Conservation (phyloP, 345 rosid species). For the Corymbia maculata region DNA sequence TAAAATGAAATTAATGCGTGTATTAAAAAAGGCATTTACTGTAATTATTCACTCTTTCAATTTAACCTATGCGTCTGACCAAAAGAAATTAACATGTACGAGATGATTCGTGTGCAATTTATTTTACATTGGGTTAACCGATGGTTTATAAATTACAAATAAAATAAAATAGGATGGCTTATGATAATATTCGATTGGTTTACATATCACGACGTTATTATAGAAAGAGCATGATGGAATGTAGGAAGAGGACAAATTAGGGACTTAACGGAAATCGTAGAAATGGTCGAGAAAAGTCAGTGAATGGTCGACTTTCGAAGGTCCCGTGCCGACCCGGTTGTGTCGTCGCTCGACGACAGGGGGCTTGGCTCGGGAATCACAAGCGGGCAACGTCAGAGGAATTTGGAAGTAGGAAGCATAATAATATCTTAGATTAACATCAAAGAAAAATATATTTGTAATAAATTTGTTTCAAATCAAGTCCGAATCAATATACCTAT, state of each 20-base stretch:
- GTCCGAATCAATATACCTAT: too few species aligned
- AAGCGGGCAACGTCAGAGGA: background rate
- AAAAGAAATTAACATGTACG: too few species aligned
- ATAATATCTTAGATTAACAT: rapidly evolving
- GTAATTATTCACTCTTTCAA: background rate
- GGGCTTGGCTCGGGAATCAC: background rate
- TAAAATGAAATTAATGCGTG: background rate
- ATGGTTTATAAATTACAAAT: background rate
- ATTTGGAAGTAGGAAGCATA: background rate
- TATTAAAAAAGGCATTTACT: background rate
- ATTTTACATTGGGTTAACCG: background rate
- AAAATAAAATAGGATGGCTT: background rate
- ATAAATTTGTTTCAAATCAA: rapidly evolving
- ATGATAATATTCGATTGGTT: background rate
- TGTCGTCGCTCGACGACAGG: background rate
- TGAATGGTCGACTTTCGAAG: conserved; percentile 10
- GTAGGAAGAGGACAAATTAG: background rate
- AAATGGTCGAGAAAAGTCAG: background rate
- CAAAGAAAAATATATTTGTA: rapidly evolving
- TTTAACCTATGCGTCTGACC: background rate
- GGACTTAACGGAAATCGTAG: background rate
- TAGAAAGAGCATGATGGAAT: background rate
- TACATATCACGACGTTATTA: background rate
- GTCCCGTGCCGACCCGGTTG: background rate
- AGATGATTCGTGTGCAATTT: too few species aligned